Evolutionary conservation across 2,329 filamentous ascomycete genomes (phyloP), one percentile per base, ranked within the genome.

Genomic region (Byssochlamys sp.): DNA sequence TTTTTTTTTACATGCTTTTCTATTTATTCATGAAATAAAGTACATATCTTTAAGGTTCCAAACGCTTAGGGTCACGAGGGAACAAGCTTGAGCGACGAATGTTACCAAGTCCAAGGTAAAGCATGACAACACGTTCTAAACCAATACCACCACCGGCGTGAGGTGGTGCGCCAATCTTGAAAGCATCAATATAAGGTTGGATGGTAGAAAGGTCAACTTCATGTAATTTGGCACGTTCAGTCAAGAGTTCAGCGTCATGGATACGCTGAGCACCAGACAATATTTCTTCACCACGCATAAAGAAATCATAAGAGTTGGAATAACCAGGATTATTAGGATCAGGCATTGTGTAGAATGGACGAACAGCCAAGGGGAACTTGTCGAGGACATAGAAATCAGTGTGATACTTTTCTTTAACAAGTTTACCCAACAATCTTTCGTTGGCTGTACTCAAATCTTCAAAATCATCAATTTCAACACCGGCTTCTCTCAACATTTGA

Each of bases 381-480:
- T 97, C 92, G 61, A 99, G 83, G 25, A 95, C 87, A 78, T 96
- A 97, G 78, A 97, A 97, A 77, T 99, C 94, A 59, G 91, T 94
- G 71, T 88, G 84, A 81, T 88, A 96, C 77, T 96, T 96, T 66
- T 89, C 82, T 58, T 89, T 87, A 63, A 97, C 84, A 53, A 97
- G 81, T 27, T 85, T 86, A 58, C 94, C 94, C 7, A 97, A 85
- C n/a, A 87, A 89, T 77, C 73, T 79, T 67, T 80, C 77, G 73
- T 78, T 77, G 4, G 76, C 71, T 9, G 77, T 80, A 57, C 69
- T 70, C 60, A 78, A 69, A 59, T 78, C 76, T 62, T 78, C 77
- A 3, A 75, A 76, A 26, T 76, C 75, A 56, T n/a, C n/a, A n/a
- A n/a, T n/a, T n/a, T 79, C 76, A 54, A 78, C 75, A n/a, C 77